Percentiles rank a stretch among this genome's conserved stretches.
These are phyloP conservation scores for Russula foetens DNA, from an alignment of 768 basidiomycete genomes.

Conservation along the genomic window DNA sequence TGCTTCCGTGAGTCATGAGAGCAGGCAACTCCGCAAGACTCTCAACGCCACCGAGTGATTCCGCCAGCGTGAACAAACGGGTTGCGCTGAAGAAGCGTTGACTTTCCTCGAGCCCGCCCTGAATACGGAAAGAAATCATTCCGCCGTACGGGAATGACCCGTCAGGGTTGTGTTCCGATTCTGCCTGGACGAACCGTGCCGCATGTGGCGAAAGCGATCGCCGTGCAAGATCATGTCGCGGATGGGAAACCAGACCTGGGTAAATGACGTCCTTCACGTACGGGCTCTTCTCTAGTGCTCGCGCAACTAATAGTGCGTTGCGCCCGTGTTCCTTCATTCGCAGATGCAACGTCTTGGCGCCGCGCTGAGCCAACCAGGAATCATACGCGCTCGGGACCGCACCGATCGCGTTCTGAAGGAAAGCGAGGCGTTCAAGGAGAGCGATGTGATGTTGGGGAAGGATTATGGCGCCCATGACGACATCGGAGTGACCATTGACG, in stretches of 20 bases:
- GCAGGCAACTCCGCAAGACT: conserved; percentile 82
- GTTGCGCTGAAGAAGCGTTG: conserved; percentile 59
- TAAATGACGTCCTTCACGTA: conserved; percentile 77
- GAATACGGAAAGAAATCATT: conserved; percentile 71
- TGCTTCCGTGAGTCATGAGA: conserved; percentile 81
- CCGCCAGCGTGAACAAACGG: conserved; percentile 72
- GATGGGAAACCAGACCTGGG: conserved; percentile 67
- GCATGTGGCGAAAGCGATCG: conserved; percentile 62
- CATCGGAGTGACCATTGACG: conserved; percentile 90
- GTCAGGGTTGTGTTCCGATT: conserved; percentile 25
- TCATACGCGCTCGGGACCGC: conserved; percentile 83
- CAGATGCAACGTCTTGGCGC: conserved; percentile 84
- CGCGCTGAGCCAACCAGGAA: conserved; percentile 83
- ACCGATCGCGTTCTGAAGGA: conserved; percentile 85
- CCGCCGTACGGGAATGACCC: conserved; percentile 83
- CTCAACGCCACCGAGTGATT: conserved; percentile 89
- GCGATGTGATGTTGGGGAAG: conserved; percentile 47
- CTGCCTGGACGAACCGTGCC: conserved; percentile 45
- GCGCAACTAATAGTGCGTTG: conserved; percentile 74
- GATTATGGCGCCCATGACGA: conserved; percentile 81
- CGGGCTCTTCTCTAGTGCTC: conserved; percentile 42
- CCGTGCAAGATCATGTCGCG: conserved; percentile 60
- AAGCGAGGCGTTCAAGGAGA: conserved; percentile 54
- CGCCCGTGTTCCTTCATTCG: conserved; percentile 81
- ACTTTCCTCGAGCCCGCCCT: conserved; percentile 44